phyloP scores from a whole-genome alignment of 2,329 filamentous ascomycete species.

The Orbilia oligospora region DNA sequence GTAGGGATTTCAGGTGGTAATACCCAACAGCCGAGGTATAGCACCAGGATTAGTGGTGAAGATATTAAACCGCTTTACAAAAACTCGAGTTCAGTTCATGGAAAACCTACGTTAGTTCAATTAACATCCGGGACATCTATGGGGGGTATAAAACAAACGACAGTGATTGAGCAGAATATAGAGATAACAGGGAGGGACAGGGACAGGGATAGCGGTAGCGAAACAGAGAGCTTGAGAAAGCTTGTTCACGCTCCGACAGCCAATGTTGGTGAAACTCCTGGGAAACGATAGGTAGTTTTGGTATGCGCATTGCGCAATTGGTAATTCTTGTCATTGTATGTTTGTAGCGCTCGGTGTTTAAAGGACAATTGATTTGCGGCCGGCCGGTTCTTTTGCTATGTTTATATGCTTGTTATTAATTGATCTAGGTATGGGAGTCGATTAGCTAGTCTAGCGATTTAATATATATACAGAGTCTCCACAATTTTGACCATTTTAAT shows the following conservation, averaged over 20 bases:
- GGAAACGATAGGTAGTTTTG: slow-evolving; percentile 3
- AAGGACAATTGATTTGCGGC: background rate
- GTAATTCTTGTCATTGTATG: background rate
- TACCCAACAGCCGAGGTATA: slow-evolving; percentile 6
- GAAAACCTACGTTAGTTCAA: slow-evolving; percentile 34
- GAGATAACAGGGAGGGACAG: slow-evolving; percentile 10
- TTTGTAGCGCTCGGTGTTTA: background rate
- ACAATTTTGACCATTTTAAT: too few species aligned
- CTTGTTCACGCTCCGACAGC: slow-evolving; percentile 41
- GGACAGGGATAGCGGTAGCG: slow-evolving; percentile 48
- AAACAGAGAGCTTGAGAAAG: slow-evolving; percentile 52
- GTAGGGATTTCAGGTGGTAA: slow-evolving; percentile 28
- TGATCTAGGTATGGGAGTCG: background rate
- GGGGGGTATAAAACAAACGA: slow-evolving; percentile 56
- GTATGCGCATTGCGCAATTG: background rate
- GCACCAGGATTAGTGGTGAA: slow-evolving; percentile 9
- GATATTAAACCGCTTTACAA: slow-evolving; percentile 29
- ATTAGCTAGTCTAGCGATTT: background rate
- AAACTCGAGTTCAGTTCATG: slow-evolving; percentile 26
- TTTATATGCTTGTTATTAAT: background rate
- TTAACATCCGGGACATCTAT: slow-evolving; percentile 35
- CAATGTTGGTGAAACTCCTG: slow-evolving; percentile 18
- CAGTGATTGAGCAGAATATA: slow-evolving; percentile 56
- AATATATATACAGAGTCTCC: background rate
- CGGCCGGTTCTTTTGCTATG: background rate